Conservation (phyloP, 2,329 filamentous ascomycete genomes). For the Amylocarpus encephaloides region DNA sequence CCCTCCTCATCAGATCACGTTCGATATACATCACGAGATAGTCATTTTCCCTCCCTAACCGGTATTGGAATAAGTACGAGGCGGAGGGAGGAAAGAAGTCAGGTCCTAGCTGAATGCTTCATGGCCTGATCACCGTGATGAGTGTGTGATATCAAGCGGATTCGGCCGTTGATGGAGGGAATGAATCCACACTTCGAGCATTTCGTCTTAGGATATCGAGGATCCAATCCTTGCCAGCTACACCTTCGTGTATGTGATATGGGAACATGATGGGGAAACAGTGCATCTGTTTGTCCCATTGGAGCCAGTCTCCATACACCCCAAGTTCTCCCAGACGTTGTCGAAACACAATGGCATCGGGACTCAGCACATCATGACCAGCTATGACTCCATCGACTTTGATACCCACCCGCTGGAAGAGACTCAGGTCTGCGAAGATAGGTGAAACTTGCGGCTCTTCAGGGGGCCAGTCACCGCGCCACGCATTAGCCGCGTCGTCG, state of each 20-base stretch:
- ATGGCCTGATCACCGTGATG: too few species aligned
- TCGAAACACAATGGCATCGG: slow-evolving; percentile 16
- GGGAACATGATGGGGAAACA: slow-evolving; percentile 18
- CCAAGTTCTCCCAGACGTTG: slow-evolving; percentile 11
- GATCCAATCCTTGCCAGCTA: slow-evolving; percentile 14
- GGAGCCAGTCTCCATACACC: slow-evolving; percentile 18
- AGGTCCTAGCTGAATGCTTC: too few species aligned
- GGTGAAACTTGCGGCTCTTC: slow-evolving; percentile 17
- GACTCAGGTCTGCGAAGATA: slow-evolving; percentile 15
- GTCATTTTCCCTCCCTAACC: too few species aligned
- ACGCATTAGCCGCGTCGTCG: slow-evolving; percentile 12
- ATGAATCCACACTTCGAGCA: background rate
- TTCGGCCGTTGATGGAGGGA: background rate
- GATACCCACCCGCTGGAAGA: slow-evolving; percentile 12
- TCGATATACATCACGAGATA: too few species aligned
- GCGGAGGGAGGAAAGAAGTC: too few species aligned
- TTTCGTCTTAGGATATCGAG: slow-evolving; percentile 8
- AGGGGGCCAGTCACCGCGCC: slow-evolving; percentile 10
- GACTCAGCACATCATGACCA: slow-evolving; percentile 15
- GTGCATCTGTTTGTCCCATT: slow-evolving; percentile 24
- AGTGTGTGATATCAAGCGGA: background rate
- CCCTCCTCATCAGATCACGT: too few species aligned
- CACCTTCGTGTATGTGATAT: slow-evolving; percentile 13
- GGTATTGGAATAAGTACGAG: background rate
- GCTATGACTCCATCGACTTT: slow-evolving; percentile 20